Evolutionary conservation across 2,329 filamentous ascomycete genomes (phyloP), one percentile per base, ranked within the genome.

Genomic region (Sarocladium strictum): DNA sequence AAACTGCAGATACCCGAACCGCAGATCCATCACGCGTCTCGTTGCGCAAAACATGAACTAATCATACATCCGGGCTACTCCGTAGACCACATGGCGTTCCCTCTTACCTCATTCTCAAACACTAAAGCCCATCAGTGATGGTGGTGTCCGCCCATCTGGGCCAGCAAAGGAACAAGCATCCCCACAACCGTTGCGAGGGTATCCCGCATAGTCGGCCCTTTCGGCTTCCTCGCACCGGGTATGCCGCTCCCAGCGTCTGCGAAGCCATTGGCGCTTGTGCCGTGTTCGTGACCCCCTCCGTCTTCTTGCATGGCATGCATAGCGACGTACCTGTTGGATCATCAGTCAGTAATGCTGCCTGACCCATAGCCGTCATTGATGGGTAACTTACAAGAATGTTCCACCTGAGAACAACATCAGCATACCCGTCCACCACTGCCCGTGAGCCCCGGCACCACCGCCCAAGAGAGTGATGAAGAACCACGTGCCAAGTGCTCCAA

Each of bases 251-350:
- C 69, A 2, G 71, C 71, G 19, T 85, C 81, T 6, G 73, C 63
- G 63, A 82, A 83, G 53, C 83, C 78, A 58, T 85, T 84, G 33
- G 70, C 65, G 4, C 67, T 63, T 1, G 69, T 62, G 53, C 74
- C 69, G 55, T 80, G 74, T n/a, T 83, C 75, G 58, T 84, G 77
- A 2, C 72, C 67, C 9, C 71, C 69, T 53, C 76, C 74, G 21
- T 85, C 82, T 64, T 96, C 92, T 66, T 95, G 89, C 90, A 97
- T 96, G 1, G 92, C 91, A 66, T 99, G 94, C 92, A 97, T 97
- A 1, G 94, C 94, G 41, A 99, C 94, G 65, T 97, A 96, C 62
- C 90, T 95, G 27, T 27, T 47, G 5, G 15, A 12, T 9, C 43
- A 12, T 24, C 32, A 40, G 32, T 12, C 29, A n/a, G 29, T 52